Conservation (phyloP, 2,329 filamentous ascomycete genomes). For the Paradendryphiella salina region DNA sequence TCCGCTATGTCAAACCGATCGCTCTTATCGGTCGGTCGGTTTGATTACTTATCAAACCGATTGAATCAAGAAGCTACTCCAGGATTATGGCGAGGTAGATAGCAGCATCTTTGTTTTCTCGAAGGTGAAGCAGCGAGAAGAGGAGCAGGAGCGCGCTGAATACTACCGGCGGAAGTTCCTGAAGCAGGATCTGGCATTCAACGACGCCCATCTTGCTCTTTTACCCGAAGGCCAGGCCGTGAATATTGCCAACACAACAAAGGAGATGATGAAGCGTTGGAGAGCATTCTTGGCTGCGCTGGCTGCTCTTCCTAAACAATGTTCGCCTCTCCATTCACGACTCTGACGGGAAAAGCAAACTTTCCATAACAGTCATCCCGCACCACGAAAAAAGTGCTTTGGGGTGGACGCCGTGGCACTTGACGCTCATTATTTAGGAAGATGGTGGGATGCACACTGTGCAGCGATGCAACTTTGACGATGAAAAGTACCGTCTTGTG, state of each 20-base stretch:
- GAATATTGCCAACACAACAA: constrained; percentile 32
- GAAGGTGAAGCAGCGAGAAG: no score
- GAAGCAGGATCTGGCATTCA: constrained; percentile 26
- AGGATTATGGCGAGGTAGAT: no score
- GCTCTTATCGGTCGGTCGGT: no score
- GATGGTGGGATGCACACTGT: constrained; percentile 29
- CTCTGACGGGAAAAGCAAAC: constrained; percentile 36
- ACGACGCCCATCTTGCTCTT: constrained; percentile 21
- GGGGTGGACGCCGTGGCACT: constrained; percentile 36
- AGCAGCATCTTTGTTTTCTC: no score
- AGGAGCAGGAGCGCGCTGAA: no score
- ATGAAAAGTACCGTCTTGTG: constrained; percentile 27
- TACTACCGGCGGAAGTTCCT: constrained; percentile 20
- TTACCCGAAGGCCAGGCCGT: constrained; percentile 22
- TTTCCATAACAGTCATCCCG: constrained; percentile 36
- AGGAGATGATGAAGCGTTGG: constrained; percentile 39
- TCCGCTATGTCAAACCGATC: no score
- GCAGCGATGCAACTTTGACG: constrained; percentile 24
- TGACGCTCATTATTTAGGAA: constrained; percentile 22
- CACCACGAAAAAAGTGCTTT: constrained; percentile 24
- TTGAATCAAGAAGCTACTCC: no score
- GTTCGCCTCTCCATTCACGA: constrained; percentile 41
- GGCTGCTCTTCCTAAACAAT: constrained; percentile 23
- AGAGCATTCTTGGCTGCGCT: constrained; percentile 34
- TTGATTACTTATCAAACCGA: no score